Conservation (phyloP, 192 early-diverging fungal species). For the Backusella morwellensis region DNA sequence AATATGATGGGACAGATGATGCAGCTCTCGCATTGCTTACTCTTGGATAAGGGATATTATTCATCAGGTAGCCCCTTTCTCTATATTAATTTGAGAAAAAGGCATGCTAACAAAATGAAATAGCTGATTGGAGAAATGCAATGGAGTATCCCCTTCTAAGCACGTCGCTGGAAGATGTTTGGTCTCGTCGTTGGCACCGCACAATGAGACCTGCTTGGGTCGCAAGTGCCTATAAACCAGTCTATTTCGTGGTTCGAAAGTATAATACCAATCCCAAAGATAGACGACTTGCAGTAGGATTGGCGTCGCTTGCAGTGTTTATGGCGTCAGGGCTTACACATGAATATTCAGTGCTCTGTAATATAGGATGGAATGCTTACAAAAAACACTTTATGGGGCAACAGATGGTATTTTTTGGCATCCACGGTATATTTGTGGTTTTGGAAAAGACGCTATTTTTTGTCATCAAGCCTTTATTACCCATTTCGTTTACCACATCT, state of each 20-base stretch:
- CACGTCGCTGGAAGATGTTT: conserved; percentile 8
- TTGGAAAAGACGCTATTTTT: background rate
- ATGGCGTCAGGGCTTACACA: conserved; percentile 1
- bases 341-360: conserved; percentile 12
- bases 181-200: conserved; percentile 23
- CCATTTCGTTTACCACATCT: background rate
- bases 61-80: conserved; percentile 11
- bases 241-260: conserved; percentile 5
- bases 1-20: conserved; percentile 3
- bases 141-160: conserved; percentile 17
- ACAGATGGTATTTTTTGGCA: conserved; percentile 13
- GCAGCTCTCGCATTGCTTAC: conserved; percentile 13
- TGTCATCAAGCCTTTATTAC: background rate
- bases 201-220: conserved; percentile 10
- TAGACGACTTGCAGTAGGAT: background rate
- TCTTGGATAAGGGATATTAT: conserved; percentile 6
- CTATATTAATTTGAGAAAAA: background rate
- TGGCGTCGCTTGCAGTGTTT: conserved; percentile 15
- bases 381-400: background rate
- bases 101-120: background rate
- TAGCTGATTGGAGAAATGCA: conserved; percentile 14
- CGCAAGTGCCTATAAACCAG: conserved; percentile 10
- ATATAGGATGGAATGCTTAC: conserved; percentile 9
- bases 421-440: conserved; percentile 6
- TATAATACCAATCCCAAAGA: background rate